phyloP scores from a whole-genome alignment of 352 stramenopile genomes.

The Globisporangium nodosum region DNA sequence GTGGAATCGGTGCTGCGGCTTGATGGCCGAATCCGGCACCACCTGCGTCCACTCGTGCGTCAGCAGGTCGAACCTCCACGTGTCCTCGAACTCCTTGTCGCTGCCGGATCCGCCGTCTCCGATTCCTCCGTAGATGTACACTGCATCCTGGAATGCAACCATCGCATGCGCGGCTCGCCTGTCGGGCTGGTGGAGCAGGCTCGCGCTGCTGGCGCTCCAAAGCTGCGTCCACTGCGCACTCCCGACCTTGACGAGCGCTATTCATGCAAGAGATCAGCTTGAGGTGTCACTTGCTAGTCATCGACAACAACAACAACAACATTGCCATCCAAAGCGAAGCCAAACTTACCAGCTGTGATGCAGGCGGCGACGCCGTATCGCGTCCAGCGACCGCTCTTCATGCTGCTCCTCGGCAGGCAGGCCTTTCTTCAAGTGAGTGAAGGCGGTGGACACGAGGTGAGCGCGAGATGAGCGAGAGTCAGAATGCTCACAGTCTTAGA shows the following conservation, averaged over 20 bases:
- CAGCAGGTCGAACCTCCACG: slow-evolving; percentile 54
- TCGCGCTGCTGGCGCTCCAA: slow-evolving; percentile 24
- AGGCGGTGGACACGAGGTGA: too few relatives aligned
- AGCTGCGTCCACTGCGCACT: slow-evolving; percentile 48
- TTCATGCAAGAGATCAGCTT: neutral
- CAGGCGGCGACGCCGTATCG: neutral
- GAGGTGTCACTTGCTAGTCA: neutral
- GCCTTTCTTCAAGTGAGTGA: neutral
- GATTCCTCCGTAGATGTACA: slow-evolving; percentile 66
- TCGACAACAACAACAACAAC: neutral
- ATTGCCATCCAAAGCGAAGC: too few relatives aligned
- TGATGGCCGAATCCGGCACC: slow-evolving; percentile 7
- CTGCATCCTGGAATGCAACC: slow-evolving; percentile 31
- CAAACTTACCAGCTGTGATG: neutral
- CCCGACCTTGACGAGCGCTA: neutral
- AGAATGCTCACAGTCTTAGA: too few relatives aligned
- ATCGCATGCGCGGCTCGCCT: slow-evolving; percentile 53
- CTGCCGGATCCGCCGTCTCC: slow-evolving; percentile 16
- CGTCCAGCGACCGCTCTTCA: neutral
- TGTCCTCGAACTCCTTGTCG: slow-evolving; percentile 66
- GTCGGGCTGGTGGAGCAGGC: slow-evolving; percentile 22
- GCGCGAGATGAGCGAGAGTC: too few relatives aligned
- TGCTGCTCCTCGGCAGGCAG: neutral
- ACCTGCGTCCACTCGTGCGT: slow-evolving; percentile 28
- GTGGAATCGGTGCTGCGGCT: slow-evolving; percentile 38